These are phyloP conservation scores for Fraxinus paxiana DNA, from an alignment of 305 asterid genomes.

Conservation along the genomic window DNA sequence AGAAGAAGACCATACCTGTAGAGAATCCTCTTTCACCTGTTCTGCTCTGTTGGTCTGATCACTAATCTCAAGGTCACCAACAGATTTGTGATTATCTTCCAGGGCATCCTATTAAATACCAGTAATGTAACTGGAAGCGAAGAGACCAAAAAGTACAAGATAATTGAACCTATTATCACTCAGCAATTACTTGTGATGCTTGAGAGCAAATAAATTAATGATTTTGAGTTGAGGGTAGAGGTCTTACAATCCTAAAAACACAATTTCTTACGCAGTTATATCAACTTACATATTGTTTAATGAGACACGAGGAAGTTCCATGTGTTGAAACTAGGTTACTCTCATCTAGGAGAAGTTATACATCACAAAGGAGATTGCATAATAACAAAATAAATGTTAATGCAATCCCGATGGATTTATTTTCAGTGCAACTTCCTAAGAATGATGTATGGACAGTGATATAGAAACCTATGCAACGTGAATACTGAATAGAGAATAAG, in stretches of 20 bases:
- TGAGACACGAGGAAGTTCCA: not conserved
- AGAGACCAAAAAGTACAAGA: constrained; percentile 10
- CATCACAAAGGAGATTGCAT: not conserved
- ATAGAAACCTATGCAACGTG: not conserved
- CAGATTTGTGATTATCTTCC: constrained; percentile 42
- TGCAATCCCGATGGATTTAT: not conserved
- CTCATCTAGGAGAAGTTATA: not conserved
- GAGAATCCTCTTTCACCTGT: constrained; percentile 34
- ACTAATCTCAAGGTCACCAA: constrained; percentile 40
- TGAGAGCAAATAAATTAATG: not conserved
- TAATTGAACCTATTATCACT: not conserved
- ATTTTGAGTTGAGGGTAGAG: not conserved
- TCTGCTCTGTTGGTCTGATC: constrained; percentile 39
- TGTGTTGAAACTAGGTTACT: constrained; percentile 2
- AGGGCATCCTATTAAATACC: constrained; percentile 41
- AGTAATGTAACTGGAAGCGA: not conserved
- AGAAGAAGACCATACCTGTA: constrained; percentile 41
- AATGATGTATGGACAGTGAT: not conserved
- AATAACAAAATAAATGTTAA: not conserved
- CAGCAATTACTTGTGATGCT: not conserved
- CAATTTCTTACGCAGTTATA: not conserved
- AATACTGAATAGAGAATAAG: not conserved
- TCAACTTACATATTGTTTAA: not conserved
- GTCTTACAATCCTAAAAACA: not conserved
- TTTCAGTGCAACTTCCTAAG: not conserved